Base-by-base conservation (phyloP, 768 basidiomycete species). In the Lanmaoa pseudosensibilis region DNA sequence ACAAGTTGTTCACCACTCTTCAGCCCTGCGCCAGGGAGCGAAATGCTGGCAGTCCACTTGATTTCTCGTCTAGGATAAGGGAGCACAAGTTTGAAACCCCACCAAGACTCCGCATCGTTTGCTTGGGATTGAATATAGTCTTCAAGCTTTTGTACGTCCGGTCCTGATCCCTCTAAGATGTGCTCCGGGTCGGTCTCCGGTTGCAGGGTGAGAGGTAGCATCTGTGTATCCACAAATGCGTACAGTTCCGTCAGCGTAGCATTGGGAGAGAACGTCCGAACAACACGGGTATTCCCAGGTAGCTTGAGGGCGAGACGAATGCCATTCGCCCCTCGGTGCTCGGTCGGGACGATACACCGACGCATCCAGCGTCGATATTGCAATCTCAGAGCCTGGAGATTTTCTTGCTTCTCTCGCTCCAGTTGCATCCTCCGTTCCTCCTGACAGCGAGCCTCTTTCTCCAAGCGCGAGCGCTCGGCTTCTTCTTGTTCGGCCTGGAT, bases 11-110 rank as follows among this genome's bases (percentile, higher is more conserved):
- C 86, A 4, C 78, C 78, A 18, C 81, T 83, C 58, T 75, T 79
- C 47, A 90, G 69, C 16, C 70, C 76, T 15, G 78, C 77, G 2
- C 78, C 77, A 8, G 66, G 73, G 8, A 90, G 73, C 40, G 63
- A 74, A 21, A 64, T 57, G 25, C 68, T 71, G 0, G 69, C 37
- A 41, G 61, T 54, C 79, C 86, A 90, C 13, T 75, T 75, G 51
- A 90, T 79, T 69, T 84, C 83, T 41, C 73, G 74, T 50, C 88
- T 75, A 5, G 93, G 93, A 64, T 90, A 94, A 11, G 89, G 80
- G 2, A 80, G 79, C 37, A 75, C 75, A 30, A 95, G 74, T 57
- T 76, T 78, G 77, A 95, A 94, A 9, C 83, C 84, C 85, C 88
- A 93, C 79, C 86, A 91, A 27, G 72, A 73, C 10, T 77, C 72